phyloP scores from a whole-genome alignment of 495 filamentous ascomycete species.

The Xylaria bambusicola region DNA sequence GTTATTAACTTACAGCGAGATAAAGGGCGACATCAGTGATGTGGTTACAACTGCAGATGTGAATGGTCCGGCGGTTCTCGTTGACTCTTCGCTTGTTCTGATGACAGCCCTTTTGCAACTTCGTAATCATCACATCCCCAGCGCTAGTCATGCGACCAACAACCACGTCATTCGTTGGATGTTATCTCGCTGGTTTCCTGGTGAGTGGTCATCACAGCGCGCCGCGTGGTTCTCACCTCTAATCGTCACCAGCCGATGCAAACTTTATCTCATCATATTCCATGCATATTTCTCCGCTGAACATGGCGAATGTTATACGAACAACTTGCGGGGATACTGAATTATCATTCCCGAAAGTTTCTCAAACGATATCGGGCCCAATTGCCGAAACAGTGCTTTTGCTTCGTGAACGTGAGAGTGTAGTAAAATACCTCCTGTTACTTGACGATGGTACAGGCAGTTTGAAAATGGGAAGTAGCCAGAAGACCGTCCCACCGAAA shows the following conservation, averaged over 20 bases:
- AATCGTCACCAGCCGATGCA: conserved; percentile 34
- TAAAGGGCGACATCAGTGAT: conserved; percentile 63
- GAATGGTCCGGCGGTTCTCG: conserved; percentile 76
- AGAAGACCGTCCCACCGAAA: neutral
- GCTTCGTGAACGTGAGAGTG: conserved; percentile 24
- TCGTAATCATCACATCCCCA: conserved; percentile 63
- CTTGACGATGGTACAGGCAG: conserved; percentile 26
- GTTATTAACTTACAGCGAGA: conserved; percentile 62
- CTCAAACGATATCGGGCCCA: conserved; percentile 38
- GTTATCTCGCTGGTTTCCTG: conserved; percentile 74
- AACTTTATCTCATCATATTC: conserved; percentile 44
- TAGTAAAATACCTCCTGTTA: conserved; percentile 46
- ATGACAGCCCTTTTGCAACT: conserved; percentile 66
- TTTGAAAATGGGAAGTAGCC: conserved; percentile 3
- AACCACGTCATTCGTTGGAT: conserved; percentile 78
- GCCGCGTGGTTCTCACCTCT: neutral
- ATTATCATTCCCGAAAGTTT: conserved; percentile 24
- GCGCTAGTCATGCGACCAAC: conserved; percentile 61
- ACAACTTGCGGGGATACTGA: conserved; percentile 42
- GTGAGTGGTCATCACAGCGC: conserved; percentile 44
- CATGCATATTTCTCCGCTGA: conserved; percentile 41
- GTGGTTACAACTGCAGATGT: conserved; percentile 75
- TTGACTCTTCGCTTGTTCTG: conserved; percentile 74
- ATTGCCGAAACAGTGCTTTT: conserved; percentile 33
- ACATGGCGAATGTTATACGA: conserved; percentile 48